Evolutionary conservation across 2,329 filamentous ascomycete species (phyloP), one percentile per base, ranked within the genome.

Genomic region (Stachybotrys echinatus): DNA sequence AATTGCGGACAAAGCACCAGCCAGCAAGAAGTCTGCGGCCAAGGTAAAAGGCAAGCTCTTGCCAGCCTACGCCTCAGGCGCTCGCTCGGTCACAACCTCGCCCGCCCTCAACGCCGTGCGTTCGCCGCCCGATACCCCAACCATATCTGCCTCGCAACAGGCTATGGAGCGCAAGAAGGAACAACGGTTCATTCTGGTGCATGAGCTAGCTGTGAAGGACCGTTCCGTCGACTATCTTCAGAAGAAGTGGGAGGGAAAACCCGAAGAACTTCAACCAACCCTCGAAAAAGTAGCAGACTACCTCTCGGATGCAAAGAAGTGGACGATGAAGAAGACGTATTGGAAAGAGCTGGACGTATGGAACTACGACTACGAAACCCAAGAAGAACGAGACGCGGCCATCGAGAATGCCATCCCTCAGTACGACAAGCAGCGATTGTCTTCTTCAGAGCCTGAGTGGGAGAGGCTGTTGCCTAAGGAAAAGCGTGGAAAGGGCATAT

Each of bases 261-360:
- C 75, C 31, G 65, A 73, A n/a, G 81, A 85, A 17, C 75, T 85
- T 55, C 71, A 72, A 49, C 63, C 68, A 3, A 75, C 75, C 1
- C 64, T 86, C 12, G 71, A 77, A 45, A 86, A 85, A 65, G 79
- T 83, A 20, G 82, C 79, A 23, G 76, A 79, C 50, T 73, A 74
- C 48, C 72, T 77, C 50, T 54, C 70, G 5, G 63, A 69, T 3
- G 67, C 67, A 5, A 73, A 78, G 52, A 81, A 74, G 55, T 86
- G 78, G 74, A 65, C 70, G 31, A 65, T 85, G 56, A 75, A 76
- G 53, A 81, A 79, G 65, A 67, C 72, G 21, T 80, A 74, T 54
- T 86, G 77, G 75, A 84, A 77, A 63, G 83, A 86, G 55, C 72
- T 86, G 14, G 81, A 86, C 55, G 79, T 84, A 20, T 86, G 79